Conservation (phyloP, 2,329 filamentous ascomycete species). For the Canariomyces notabilis region DNA sequence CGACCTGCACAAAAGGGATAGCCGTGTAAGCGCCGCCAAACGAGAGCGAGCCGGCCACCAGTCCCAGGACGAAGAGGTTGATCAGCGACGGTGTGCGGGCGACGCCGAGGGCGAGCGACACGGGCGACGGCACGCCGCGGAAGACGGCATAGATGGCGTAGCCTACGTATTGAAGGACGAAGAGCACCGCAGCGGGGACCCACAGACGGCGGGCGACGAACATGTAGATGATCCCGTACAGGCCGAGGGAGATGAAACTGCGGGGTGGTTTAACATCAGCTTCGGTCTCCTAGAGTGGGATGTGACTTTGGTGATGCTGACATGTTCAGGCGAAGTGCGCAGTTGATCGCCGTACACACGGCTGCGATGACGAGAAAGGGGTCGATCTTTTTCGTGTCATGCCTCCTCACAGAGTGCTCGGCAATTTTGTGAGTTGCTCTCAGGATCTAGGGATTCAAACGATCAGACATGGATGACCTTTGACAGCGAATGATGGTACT, state of each 20-base stretch:
- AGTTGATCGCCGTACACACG: conserved; percentile 27
- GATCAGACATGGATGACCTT: conserved; percentile 2
- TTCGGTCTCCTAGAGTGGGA: background rate
- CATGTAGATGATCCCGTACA: conserved; percentile 28
- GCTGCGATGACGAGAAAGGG: conserved; percentile 27
- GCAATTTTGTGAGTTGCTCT: conserved; percentile 29
- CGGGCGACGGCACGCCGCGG: conserved; percentile 30
- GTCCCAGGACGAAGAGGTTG: conserved; percentile 30
- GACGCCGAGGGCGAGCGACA: conserved; percentile 30
- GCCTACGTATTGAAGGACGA: conserved; percentile 28
- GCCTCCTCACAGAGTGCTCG: conserved; percentile 27
- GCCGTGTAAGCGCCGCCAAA: conserved; percentile 33
- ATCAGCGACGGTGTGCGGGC: conserved; percentile 27
- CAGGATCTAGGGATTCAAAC: conserved; percentile 21
- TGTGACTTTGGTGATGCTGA: conserved; percentile 13
- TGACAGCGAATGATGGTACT: background rate
- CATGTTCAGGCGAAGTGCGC: conserved; percentile 28
- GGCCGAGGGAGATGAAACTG: conserved; percentile 27
- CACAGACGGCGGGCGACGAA: conserved; percentile 24
- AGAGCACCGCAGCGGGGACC: conserved; percentile 23
- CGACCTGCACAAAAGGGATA: conserved; percentile 32
- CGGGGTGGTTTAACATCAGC: background rate
- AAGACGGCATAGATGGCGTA: conserved; percentile 31
- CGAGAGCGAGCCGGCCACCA: conserved; percentile 30
- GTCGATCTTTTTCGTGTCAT: conserved; percentile 25